Evolutionary conservation across 257 asterid species (phyloP).

Genomic region (Scutellaria galericulata): DNA sequence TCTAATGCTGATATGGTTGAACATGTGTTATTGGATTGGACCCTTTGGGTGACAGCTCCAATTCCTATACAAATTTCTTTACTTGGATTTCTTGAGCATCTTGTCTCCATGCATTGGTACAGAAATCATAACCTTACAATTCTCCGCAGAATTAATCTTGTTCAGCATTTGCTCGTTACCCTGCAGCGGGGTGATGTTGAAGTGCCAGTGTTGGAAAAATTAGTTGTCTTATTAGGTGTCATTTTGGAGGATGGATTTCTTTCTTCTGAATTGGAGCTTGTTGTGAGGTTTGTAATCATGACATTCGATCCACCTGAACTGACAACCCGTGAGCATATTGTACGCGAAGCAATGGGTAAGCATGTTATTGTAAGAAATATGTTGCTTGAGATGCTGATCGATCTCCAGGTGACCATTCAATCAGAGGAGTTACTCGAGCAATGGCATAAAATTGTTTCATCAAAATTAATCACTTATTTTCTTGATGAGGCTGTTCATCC

Average conservation of each 20-base stretch:
- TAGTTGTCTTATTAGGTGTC: conserved; percentile 89
- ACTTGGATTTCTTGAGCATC: conserved; percentile 96
- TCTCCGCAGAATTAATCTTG: conserved; percentile 94
- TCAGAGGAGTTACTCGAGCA: conserved; percentile 98
- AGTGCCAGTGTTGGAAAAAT: conserved; percentile 90
- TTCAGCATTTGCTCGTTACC: conserved; percentile 94
- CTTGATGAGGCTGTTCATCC: conserved; percentile 99
- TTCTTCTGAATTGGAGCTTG: conserved; percentile 95
- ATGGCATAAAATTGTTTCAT: conserved; percentile 98
- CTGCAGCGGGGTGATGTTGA: conserved; percentile 99
- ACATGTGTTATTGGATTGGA: conserved; percentile 99
- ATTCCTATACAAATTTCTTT: conserved; percentile 84
- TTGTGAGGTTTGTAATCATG: conserved; percentile 94
- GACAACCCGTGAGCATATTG: conserved; percentile 62
- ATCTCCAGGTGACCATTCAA: conserved; percentile 92
- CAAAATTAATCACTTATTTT: conserved; percentile 84
- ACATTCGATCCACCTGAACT: conserved; percentile 95
- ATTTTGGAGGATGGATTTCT: conserved; percentile 97
- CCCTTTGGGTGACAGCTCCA: conserved; percentile 93
- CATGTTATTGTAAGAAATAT: conserved; percentile 97
- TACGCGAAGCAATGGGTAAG: conserved; percentile 94
- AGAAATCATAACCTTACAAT: conserved; percentile 96
- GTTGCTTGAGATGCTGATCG: conserved; percentile 99
- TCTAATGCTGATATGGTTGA: conserved; percentile 99
- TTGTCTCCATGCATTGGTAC: conserved; percentile 99